These are phyloP conservation scores for Nemophila menziesii DNA, from an alignment of 257 asterid genomes.

Conservation along the genomic window DNA sequence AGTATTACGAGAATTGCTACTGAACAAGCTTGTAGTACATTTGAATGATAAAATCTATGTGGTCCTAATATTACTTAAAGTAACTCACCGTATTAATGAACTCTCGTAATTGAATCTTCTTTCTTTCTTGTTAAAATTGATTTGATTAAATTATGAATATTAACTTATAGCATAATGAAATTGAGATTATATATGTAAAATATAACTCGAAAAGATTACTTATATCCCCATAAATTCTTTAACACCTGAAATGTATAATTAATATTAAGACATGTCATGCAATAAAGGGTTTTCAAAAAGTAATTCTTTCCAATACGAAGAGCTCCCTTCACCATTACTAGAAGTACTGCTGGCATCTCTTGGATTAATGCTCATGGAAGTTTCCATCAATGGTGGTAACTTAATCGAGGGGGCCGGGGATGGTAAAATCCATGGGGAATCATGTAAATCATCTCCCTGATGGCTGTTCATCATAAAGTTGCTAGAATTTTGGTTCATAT, in stretches of 20 bases:
- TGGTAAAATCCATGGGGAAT: constrained; percentile 19
- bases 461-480: constrained; percentile 6
- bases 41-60: too few relatives aligned
- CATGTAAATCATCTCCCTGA: constrained; percentile 16
- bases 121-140: too few relatives aligned
- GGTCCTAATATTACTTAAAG: too few relatives aligned
- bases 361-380: constrained; percentile 9
- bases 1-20: too few relatives aligned
- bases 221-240: background rate
- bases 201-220: too few relatives aligned
- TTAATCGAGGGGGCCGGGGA: constrained; percentile 22
- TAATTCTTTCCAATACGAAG: constrained; percentile 23
- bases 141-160: too few relatives aligned
- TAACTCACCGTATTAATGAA: too few relatives aligned
- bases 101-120: too few relatives aligned
- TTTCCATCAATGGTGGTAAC: constrained; percentile 20
- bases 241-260: background rate
- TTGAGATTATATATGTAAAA: too few relatives aligned
- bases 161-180: too few relatives aligned
- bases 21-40: too few relatives aligned
- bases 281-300: constrained; percentile 19
- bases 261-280: constrained; percentile 14
- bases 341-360: constrained; percentile 23
- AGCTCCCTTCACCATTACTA: constrained; percentile 14
- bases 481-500: background rate